Evolutionary conservation across 495 filamentous ascomycete genomes (phyloP), one percentile per base, ranked within the genome.

Genomic region (Melanomma pulvis-pyrius): DNA sequence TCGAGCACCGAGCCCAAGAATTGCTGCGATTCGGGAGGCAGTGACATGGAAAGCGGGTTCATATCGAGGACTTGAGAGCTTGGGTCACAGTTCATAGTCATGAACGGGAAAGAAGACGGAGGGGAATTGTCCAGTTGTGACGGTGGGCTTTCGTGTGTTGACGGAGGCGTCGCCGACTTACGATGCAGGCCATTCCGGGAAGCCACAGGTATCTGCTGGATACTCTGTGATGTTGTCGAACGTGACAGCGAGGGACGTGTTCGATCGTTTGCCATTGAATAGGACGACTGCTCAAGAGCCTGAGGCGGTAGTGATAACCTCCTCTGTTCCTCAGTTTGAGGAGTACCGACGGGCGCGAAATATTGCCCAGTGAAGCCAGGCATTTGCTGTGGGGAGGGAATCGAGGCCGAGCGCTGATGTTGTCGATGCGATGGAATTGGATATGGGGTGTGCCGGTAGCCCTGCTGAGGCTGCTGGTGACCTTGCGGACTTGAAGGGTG

Each of bases 1-100:
- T 80, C 79, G 32, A 83, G 72, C 0, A 75, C 71, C 0, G 74
- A 65, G 26, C 79, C 79, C 2, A 84, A 71, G 11, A 84, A 73
- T 68, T 79, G 77, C 63, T 85, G 82, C 25, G 81, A 62, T 34
- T 86, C 81, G 9, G 76, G 70, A 19, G 83, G 82, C 7, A 85
- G 71, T 9, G 77, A 71, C 39, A 73, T 78, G 12, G 78, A 79
- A 50, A 85, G 74, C 47, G 74, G 79, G 54, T 74, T 71, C 55
- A 66, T 73, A 44, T 73, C 67, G 63, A 68, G 8, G 17, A 51
- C 32, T 48, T 67, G 63, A 4, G 59, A 56, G 17, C 17, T 52
- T 7, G 52, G 29, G 21, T 30, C 15, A 28, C 17, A 56, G 39
- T 63, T 53, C 8, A 28, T 53, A 55, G 49, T 51, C 63, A 57